Percentiles rank a stretch among this genome's conserved stretches.
Conservation (phyloP, 129 eudicot genomes). For the Helichrysum umbraculigerum region DNA sequence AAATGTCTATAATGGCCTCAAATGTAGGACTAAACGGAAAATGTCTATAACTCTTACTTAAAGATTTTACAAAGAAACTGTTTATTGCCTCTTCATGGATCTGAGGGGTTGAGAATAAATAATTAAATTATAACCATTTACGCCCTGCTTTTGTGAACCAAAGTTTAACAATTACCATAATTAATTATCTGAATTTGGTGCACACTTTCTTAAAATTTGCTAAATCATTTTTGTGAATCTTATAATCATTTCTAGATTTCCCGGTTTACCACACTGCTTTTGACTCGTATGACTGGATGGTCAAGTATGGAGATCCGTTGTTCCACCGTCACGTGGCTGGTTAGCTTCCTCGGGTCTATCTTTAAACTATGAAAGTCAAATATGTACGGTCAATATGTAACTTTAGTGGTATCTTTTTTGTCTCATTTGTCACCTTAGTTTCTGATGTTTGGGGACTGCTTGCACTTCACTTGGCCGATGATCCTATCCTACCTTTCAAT, state of each 20-base stretch:
- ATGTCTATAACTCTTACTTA: too few relatives aligned
- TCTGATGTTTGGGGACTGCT: conserved; percentile 89
- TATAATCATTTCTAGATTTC: conserved; percentile 48
- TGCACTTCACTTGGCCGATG: conserved; percentile 81
- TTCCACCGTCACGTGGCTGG: conserved; percentile 94
- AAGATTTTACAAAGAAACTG: background rate
- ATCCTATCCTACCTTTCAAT: conserved; percentile 78
- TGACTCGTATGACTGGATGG: conserved; percentile 93
- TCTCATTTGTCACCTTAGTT: conserved; percentile 37
- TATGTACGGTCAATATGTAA: background rate
- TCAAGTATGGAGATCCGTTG: conserved; percentile 69
- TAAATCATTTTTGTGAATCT: conserved; percentile 15
- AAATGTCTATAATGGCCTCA: background rate
- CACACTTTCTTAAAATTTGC: background rate
- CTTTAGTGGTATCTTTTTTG: background rate
- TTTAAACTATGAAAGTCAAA: conserved; percentile 1
- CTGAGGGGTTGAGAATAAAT: background rate
- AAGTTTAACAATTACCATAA: background rate
- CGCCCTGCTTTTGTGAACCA: background rate
- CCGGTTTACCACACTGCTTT: conserved; percentile 97
- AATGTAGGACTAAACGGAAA: background rate
- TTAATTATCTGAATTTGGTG: background rate
- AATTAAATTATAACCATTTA: background rate
- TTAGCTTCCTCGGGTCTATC: conserved; percentile 32
- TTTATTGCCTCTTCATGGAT: background rate